Conservation (phyloP, 306 rosid genomes). For the peach (Prunus persica) region DNA sequence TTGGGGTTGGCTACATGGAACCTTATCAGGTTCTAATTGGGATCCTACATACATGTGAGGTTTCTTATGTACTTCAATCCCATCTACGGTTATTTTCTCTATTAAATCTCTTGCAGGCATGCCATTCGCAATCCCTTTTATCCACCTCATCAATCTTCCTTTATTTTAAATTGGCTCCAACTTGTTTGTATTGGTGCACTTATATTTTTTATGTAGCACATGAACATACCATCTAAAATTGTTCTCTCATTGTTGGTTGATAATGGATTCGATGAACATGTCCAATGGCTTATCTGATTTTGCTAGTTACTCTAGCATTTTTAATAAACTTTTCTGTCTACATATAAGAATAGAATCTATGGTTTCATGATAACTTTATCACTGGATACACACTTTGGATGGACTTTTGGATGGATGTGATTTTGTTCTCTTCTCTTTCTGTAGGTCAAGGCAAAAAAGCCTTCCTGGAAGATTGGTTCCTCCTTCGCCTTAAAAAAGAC, state of each 20-base stretch:
- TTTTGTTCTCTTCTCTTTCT: conserved; percentile 16
- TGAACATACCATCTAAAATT: background rate
- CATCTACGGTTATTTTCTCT: background rate
- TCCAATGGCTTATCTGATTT: background rate
- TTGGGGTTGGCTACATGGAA: conserved; percentile 3
- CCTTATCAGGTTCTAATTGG: background rate
- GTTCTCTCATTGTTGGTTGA: background rate
- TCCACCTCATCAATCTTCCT: background rate
- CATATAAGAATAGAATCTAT: background rate
- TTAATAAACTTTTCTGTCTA: background rate
- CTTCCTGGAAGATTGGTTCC: conserved; percentile 80
- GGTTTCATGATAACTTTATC: background rate
- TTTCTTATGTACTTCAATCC: background rate
- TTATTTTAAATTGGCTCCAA: background rate
- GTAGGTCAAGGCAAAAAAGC: conserved; percentile 69
- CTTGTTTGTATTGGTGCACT: background rate
- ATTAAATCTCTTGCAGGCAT: background rate
- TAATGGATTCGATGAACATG: background rate
- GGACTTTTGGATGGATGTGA: background rate
- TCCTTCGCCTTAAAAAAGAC: conserved; percentile 60
- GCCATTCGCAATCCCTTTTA: background rate
- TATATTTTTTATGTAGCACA: background rate
- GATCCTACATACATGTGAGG: background rate
- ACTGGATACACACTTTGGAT: background rate
- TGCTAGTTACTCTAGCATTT: background rate